Evolutionary conservation across 1,139 yeast genomes (phyloP).

Genomic region (Zygotorulaspora mrakii): DNA sequence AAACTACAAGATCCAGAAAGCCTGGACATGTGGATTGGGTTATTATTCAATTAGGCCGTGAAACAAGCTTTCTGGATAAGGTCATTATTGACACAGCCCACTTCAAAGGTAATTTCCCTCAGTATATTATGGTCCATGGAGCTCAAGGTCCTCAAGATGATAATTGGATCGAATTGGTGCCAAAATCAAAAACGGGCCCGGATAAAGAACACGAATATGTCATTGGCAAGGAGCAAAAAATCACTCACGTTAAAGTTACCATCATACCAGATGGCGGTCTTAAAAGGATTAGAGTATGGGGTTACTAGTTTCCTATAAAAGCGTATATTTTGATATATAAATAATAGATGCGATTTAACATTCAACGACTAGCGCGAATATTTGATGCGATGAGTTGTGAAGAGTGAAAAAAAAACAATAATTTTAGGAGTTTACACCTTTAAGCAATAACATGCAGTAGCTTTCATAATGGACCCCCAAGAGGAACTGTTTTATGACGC

Average conservation of each 20-base stretch:
- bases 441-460: not conserved
- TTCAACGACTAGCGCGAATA: no score
- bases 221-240: slow-evolving; percentile 30
- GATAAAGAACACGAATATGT: slow-evolving; percentile 67
- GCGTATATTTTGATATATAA: no score
- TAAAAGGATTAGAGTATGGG: slow-evolving; percentile 80
- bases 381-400: not conserved
- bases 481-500: slow-evolving; percentile 13
- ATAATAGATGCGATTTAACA: no score
- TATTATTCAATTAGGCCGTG: slow-evolving; percentile 69
- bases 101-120: slow-evolving; percentile 92
- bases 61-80: slow-evolving; percentile 48
- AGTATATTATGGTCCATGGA: slow-evolving; percentile 53
- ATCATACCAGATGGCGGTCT: slow-evolving; percentile 97
- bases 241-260: slow-evolving; percentile 69
- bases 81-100: slow-evolving; percentile 86
- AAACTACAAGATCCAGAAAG: slow-evolving; percentile 82
- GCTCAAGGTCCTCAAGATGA: slow-evolving; percentile 40
- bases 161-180: slow-evolving; percentile 65
- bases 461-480: slow-evolving; percentile 3
- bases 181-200: slow-evolving; percentile 67
- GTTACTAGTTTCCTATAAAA: no score
- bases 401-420: not conserved
- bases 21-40: slow-evolving; percentile 92
- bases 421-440: not conserved